Evolutionary conservation across 345 rosid species (phyloP).

Genomic region (Alliaria petiolata): DNA sequence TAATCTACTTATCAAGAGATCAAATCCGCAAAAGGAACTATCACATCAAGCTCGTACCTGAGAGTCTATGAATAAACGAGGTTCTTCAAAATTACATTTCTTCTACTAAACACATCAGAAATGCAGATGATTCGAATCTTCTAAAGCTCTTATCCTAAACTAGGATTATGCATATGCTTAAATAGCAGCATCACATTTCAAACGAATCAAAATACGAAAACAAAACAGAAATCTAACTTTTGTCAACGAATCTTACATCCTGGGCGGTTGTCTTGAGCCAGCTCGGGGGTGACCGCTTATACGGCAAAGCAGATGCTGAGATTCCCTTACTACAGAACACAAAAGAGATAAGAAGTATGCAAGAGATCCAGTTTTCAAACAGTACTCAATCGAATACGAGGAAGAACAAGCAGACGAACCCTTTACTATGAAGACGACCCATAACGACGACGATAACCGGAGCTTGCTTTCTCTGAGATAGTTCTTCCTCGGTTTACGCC

Average conservation of each 20-base stretch:
- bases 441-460: slow-evolving; percentile 23
- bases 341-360: not conserved
- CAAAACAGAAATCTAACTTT: not conserved
- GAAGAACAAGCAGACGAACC: slow-evolving; percentile 24
- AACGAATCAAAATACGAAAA: not conserved
- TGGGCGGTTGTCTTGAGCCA: slow-evolving; percentile 58
- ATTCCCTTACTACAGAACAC: slow-evolving; percentile 46
- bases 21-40: not conserved
- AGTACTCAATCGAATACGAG: not conserved
- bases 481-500: not conserved
- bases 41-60: not conserved
- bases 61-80: not conserved
- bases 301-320: slow-evolving; percentile 57
- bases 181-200: slow-evolving; percentile 1
- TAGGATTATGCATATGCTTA: not conserved
- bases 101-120: not conserved
- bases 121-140: not conserved
- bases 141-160: not conserved
- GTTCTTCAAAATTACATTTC: not conserved
- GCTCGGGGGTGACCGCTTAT: slow-evolving; percentile 49
- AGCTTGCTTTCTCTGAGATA: not conserved
- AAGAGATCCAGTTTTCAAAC: not conserved
- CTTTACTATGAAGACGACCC: slow-evolving; percentile 63
- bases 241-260: slow-evolving; percentile 42
- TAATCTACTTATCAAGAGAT: not conserved